These are phyloP conservation scores for Hypocreales sp. DNA, from an alignment of 2,329 filamentous ascomycete species.

Conservation along the genomic window DNA sequence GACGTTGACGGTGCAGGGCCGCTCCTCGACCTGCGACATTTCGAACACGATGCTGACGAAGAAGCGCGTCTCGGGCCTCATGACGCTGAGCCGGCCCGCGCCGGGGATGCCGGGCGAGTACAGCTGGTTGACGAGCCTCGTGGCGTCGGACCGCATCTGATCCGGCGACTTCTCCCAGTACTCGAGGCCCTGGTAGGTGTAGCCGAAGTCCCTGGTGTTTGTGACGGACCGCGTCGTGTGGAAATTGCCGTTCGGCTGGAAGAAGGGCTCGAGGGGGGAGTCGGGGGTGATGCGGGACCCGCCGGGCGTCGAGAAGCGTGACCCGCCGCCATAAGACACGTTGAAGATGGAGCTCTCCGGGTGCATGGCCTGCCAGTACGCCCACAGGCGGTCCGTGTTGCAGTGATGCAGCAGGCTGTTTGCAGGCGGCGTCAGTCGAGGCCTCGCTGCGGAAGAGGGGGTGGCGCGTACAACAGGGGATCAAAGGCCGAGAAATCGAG, in stretches of 20 bases:
- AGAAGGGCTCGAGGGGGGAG: conserved; percentile 35
- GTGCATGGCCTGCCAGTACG: conserved; percentile 32
- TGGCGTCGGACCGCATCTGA: conserved; percentile 16
- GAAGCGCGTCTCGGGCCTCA: conserved; percentile 13
- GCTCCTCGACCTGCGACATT: conserved; percentile 17
- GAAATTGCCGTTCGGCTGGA: conserved; percentile 18
- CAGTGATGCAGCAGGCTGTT: conserved; percentile 29
- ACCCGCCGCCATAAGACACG: conserved; percentile 15
- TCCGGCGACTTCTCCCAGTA: conserved; percentile 15
- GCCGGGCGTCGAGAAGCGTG: conserved; percentile 23
- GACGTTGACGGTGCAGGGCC: conserved; percentile 19
- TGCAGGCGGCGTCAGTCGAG: not conserved
- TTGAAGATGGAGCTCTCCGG: conserved; percentile 19
- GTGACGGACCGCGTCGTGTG: conserved; percentile 24
- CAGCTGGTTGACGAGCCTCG: conserved; percentile 16
- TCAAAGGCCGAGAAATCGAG: conserved; percentile 28
- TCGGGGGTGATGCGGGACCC: conserved; percentile 24
- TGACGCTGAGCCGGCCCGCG: not conserved
- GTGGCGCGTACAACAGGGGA: conserved; percentile 23
- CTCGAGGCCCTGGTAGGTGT: conserved; percentile 21
- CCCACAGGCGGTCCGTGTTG: conserved; percentile 50
- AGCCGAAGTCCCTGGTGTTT: conserved; percentile 19
- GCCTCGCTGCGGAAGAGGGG: not conserved
- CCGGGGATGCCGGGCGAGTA: conserved; percentile 8
- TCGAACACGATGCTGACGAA: conserved; percentile 19